Conservation (phyloP, 441 rosid species). For the Croton setiger region DNA sequence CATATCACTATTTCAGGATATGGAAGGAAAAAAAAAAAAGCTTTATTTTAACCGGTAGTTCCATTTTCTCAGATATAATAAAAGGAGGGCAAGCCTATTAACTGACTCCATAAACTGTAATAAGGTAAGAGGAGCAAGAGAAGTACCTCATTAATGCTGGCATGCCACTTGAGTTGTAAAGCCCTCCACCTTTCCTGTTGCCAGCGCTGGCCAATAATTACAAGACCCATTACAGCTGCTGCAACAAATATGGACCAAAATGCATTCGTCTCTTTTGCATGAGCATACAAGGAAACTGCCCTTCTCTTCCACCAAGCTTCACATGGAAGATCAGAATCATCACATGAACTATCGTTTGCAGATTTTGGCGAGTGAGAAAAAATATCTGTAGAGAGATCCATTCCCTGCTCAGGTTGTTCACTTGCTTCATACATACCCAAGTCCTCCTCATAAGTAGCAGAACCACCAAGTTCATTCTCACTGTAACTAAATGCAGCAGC, state of each 20-base stretch:
- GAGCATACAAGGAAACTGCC: conserved; percentile 62
- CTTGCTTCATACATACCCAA: conserved; percentile 29
- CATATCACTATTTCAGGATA: background rate
- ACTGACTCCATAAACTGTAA: conserved; percentile 4
- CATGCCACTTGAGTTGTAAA: conserved; percentile 84
- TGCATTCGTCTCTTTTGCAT: conserved; percentile 83
- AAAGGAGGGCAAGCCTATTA: background rate
- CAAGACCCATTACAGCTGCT: conserved; percentile 91
- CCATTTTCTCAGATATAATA: background rate
- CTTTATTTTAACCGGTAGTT: background rate
- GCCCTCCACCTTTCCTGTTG: conserved; percentile 91
- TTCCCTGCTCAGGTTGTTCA: conserved; percentile 36
- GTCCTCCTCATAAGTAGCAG: conserved; percentile 38
- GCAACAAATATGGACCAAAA: conserved; percentile 93
- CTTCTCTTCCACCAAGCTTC: conserved; percentile 97
- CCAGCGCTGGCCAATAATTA: conserved; percentile 91
- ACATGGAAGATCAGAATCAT: conserved; percentile 54
- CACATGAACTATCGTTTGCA: conserved; percentile 33
- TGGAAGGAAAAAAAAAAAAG: background rate
- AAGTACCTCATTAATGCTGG: conserved; percentile 64
- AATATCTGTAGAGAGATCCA: conserved; percentile 34
- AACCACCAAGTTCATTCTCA: conserved; percentile 47
- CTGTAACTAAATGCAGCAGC: conserved; percentile 41
- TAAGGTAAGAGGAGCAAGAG: background rate
- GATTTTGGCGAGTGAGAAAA: conserved; percentile 34